Evolutionary conservation across 805 yeast genomes (phyloP), one percentile per base, ranked within the genome.

Genomic region (Ogataea nakhonphanomensis): DNA sequence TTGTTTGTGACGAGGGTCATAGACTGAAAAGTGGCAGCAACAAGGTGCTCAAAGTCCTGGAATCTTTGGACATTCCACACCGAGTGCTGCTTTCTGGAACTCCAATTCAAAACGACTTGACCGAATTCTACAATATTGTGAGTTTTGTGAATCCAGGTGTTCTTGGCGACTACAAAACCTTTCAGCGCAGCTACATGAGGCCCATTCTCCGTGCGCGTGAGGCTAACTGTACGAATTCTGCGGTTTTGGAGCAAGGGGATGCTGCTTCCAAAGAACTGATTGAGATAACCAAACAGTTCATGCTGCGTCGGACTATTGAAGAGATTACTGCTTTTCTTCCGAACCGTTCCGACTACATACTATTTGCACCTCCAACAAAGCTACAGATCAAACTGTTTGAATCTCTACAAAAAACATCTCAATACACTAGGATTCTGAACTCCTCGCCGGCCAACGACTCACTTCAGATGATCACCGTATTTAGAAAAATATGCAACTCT

Each of bases 1-100:
- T 93, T 13, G 76, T 93, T 1, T 93, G 96, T 60, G 99, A 93
- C 61, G 99, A 93, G 57, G 99, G 98, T 2, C 99, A 93, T 59
- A 70, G 96, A 35, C 69, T 93, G 49, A 93, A 91, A 53, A 85
- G 78, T 50, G 70, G 78, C 5, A 66, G 79, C 8, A 87, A 85
- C 43, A 89, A 87, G 59, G 78, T 84, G 0, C 65, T 88, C 37
- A 79, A 78, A 43, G 77, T 80, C 0, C 65, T 91, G 37, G 76
- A 74, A 29, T 53, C 69, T 1, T 61, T 89, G 12, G 65, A 78
- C 30, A 71, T 82, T 4, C 67, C 67, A 7, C 75, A 70, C 30
- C 77, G 82, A 45, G 65, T 91, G 2, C 54, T 91, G 5, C 65
- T 93, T 6, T 78, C 95, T 0, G 99, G 65, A 7, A 61, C 66